These are phyloP conservation scores for Penicillium sp. DNA, from an alignment of 2,329 filamentous ascomycete genomes.

Conservation along the genomic window DNA sequence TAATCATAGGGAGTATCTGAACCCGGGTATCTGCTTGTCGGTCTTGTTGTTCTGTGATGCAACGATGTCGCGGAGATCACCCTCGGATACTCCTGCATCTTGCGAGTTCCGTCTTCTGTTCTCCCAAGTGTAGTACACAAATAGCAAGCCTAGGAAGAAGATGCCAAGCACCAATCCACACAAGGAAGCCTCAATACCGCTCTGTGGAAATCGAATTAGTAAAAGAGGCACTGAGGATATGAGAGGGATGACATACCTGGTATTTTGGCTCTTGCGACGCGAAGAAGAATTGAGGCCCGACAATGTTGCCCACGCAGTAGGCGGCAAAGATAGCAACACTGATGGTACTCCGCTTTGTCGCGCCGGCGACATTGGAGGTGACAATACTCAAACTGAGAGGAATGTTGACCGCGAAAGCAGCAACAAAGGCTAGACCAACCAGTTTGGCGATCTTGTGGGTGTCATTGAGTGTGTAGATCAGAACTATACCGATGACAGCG, in stretches of 20 bases:
- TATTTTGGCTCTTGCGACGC: slow-evolving; percentile 33
- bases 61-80: slow-evolving; percentile 24
- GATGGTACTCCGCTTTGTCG: slow-evolving; percentile 36
- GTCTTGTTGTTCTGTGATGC: slow-evolving; percentile 35
- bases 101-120: slow-evolving; percentile 30
- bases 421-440: slow-evolving; percentile 29
- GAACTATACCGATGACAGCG: slow-evolving; percentile 30
- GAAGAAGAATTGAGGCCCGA: slow-evolving; percentile 35
- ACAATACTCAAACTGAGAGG: slow-evolving; percentile 35
- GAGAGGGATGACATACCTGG: slow-evolving; percentile 17
- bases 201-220: slow-evolving; percentile 19
- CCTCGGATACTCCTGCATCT: slow-evolving; percentile 21
- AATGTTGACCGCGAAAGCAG: slow-evolving; percentile 36
- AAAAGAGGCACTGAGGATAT: neutral
- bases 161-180: slow-evolving; percentile 29
- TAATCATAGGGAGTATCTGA: slow-evolving; percentile 30
- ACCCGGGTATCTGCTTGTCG: slow-evolving; percentile 34
- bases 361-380: slow-evolving; percentile 37
- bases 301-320: slow-evolving; percentile 36
- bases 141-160: slow-evolving; percentile 30
- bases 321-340: slow-evolving; percentile 53
- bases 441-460: slow-evolving; percentile 28
- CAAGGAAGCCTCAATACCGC: slow-evolving; percentile 33
- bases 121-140: slow-evolving; percentile 30
- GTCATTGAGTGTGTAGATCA: slow-evolving; percentile 31